phyloP scores from a whole-genome alignment of 2,329 filamentous ascomycete genomes.

The Claviceps quebecensis region DNA sequence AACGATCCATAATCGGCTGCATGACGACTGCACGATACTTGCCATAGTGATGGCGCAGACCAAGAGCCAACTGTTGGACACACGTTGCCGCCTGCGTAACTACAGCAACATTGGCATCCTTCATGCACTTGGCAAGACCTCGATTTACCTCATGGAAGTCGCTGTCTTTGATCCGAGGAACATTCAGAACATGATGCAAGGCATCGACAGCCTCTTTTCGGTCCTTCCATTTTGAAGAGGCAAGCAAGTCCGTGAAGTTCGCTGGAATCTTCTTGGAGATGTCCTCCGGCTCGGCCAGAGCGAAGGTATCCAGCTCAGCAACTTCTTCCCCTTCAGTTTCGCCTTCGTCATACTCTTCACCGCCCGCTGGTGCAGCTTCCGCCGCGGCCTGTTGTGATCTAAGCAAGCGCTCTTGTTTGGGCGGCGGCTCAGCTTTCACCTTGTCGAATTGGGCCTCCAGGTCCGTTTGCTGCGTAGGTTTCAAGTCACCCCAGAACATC shows the following conservation, averaged over 20 bases:
- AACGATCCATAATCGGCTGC: slow-evolving; percentile 79
- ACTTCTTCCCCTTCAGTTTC: slow-evolving; percentile 37
- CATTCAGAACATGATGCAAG: slow-evolving; percentile 60
- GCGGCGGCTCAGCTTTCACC: slow-evolving; percentile 70
- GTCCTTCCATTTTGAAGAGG: slow-evolving; percentile 96
- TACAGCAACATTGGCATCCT: slow-evolving; percentile 92
- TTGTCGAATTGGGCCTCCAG: slow-evolving; percentile 90
- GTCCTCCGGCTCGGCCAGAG: slow-evolving; percentile 77
- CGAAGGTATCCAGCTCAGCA: slow-evolving; percentile 62
- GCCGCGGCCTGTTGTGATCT: slow-evolving; percentile 78
- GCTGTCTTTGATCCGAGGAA: slow-evolving; percentile 82
- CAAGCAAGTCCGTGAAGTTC: slow-evolving; percentile 70
- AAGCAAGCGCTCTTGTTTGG: slow-evolving; percentile 82
- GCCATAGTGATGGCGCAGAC: slow-evolving; percentile 60
- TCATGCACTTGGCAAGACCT: slow-evolving; percentile 89
- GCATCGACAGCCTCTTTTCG: slow-evolving; percentile 87
- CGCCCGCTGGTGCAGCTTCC: slow-evolving; percentile 53
- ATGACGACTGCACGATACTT: slow-evolving; percentile 74
- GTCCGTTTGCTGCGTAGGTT: slow-evolving; percentile 88
- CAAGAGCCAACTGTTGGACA: slow-evolving; percentile 77
- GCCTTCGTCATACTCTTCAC: slow-evolving; percentile 41
- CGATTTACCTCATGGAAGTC: slow-evolving; percentile 75
- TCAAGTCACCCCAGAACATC: slow-evolving; percentile 91
- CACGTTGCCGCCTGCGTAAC: slow-evolving; percentile 89
- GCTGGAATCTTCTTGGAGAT: slow-evolving; percentile 68